Base-by-base conservation (phyloP, 257 asterid species). In the Plectranthus barbatus region DNA sequence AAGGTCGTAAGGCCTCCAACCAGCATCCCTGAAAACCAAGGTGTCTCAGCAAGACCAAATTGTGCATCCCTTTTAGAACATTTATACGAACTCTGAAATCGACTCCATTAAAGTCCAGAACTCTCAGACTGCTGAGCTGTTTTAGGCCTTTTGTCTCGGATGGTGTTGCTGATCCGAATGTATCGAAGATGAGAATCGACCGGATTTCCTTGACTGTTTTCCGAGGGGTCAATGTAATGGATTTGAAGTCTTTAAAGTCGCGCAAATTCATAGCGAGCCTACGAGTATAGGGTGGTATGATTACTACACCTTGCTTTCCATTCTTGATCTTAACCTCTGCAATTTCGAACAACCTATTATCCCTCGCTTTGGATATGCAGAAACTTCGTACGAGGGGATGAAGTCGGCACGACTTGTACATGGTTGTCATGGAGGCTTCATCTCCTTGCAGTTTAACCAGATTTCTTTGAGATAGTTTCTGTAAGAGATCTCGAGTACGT, bases 1-100 rank as follows among this genome's bases (percentile, higher is more conserved):
- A 60, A 13, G 74, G 23, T 3, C 68, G 72, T 14, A 71, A 52
- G n/a, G 17, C 67, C 19, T 33, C 47, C 6, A 80, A 44, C 39
- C 4, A 63, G 21, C 82, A 80, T 5, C 56, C 65, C 31, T 48
- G 56, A 6, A 80, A 80, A 26, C 85, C 21, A 17, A 80, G 58
- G 59, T 68, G 65, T 41, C 66, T 72, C 2, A 80, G 69, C 31
- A 44, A 9, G 1, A 15, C 9, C 6, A 71, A 62, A 10, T 45
- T 48, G 8, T 12, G 65, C 0, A 71, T 17, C 2, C 47, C 58
- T 13, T 9, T 41, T 10, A 0, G 72, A 42, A 3, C 23, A 12
- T 34, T 64, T 24, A 1, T 21, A 19, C 6, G 10, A 2, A 9
- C 13, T 13, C 21, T 23, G 6, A 74, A 62, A 21, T 69, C 21